Percentiles rank a stretch among this genome's conserved stretches.
phyloP scores from a whole-genome alignment of 257 asterid genomes.

The Solanum phureja region DNA sequence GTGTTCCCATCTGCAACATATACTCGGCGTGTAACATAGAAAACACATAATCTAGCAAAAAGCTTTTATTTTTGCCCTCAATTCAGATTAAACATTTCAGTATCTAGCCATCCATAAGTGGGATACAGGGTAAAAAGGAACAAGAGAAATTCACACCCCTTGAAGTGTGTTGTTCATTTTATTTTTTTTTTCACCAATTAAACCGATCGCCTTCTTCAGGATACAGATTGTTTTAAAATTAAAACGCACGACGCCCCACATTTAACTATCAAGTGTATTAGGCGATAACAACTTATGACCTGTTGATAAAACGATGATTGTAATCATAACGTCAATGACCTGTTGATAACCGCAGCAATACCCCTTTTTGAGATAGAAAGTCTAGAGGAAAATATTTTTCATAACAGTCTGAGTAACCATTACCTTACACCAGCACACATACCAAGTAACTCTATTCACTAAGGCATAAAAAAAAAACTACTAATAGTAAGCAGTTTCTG shows the following conservation, averaged over 20 bases:
- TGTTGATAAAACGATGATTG: neutral
- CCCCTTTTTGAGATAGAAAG: neutral
- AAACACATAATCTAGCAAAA: neutral
- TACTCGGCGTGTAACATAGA: neutral
- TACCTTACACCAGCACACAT: neutral
- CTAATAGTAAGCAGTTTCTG: neutral
- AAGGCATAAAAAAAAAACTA: neutral
- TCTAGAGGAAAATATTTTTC: neutral
- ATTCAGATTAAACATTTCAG: neutral
- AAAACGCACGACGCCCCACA: neutral
- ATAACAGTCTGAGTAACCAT: neutral
- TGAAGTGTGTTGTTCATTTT: neutral
- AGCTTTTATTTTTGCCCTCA: neutral
- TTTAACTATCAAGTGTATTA: neutral
- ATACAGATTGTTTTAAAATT: neutral
- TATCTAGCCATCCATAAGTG: neutral
- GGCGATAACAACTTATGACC: neutral
- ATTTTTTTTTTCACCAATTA: neutral
- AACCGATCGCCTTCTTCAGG: neutral
- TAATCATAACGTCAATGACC: neutral
- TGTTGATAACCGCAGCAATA: neutral
- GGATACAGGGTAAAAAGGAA: neutral
- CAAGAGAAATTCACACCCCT: neutral
- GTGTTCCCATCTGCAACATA: neutral
- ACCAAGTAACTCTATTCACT: neutral